phyloP scores from a whole-genome alignment of 2,329 filamentous ascomycete genomes.

The Pyricularia sp. region DNA sequence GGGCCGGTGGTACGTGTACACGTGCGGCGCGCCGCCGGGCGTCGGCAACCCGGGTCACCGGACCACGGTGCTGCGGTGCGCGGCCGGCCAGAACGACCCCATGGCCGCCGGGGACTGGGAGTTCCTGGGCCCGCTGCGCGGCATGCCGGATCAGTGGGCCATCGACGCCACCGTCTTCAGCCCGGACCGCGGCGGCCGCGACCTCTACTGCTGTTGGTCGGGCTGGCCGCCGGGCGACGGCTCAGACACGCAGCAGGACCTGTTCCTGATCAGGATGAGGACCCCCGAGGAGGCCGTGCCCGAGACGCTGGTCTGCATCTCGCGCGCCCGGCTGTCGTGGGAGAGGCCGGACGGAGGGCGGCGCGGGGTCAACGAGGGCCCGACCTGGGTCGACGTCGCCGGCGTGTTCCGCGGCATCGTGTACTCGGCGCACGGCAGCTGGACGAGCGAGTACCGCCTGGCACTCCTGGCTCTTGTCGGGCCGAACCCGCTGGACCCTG shows the following conservation, averaged over 20 bases:
- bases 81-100: background rate
- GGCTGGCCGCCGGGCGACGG: slow-evolving; percentile 13
- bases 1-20: slow-evolving; percentile 44
- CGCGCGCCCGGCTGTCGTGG: slow-evolving; percentile 10
- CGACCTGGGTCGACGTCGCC: slow-evolving; percentile 11
- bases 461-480: slow-evolving; percentile 10
- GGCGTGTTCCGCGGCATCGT: slow-evolving; percentile 12
- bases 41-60: slow-evolving; percentile 8
- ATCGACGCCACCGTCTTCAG: slow-evolving; percentile 10
- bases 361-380: slow-evolving; percentile 14
- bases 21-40: slow-evolving; percentile 6
- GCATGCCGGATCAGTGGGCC: slow-evolving; percentile 13
- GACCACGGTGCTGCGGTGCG: background rate
- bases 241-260: slow-evolving; percentile 13
- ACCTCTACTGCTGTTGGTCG: slow-evolving; percentile 13
- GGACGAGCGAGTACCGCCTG: slow-evolving; percentile 14
- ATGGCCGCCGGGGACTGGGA: slow-evolving; percentile 8
- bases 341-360: slow-evolving; percentile 11
- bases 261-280: slow-evolving; percentile 12
- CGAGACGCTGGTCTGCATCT: slow-evolving; percentile 10
- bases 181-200: slow-evolving; percentile 6
- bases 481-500: slow-evolving; percentile 9
- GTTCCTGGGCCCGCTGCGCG: slow-evolving; percentile 12
- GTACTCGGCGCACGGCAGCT: slow-evolving; percentile 13
- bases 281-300: slow-evolving; percentile 11